These are phyloP conservation scores for Haplosporangium sp. DNA, from an alignment of 371 early-diverging fungal genomes.

Conservation along the genomic window DNA sequence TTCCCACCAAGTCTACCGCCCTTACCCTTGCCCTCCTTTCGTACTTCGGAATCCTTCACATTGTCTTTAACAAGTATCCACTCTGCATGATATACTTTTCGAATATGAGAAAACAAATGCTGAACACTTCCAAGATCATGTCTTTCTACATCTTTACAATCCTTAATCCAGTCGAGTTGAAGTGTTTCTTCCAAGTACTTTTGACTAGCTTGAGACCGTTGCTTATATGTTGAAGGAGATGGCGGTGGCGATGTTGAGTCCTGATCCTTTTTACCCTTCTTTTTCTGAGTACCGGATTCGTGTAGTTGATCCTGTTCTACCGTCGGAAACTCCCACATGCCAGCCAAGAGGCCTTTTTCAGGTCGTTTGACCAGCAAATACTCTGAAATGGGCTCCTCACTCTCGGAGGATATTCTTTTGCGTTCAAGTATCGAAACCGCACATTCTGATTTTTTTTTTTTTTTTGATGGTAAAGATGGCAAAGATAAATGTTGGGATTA, in stretches of 20 bases:
- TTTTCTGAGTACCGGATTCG: conserved; percentile 3
- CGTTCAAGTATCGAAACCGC: conserved; percentile 71
- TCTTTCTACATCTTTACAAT: conserved; percentile 23
- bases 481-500: too few relatives aligned
- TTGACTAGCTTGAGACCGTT: conserved; percentile 53
- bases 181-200: conserved; percentile 53
- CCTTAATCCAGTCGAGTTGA: conserved; percentile 19
- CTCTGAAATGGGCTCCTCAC: conserved; percentile 22
- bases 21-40: not conserved
- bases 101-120: conserved; percentile 82
- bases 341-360: conserved; percentile 76
- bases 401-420: conserved; percentile 10
- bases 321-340: conserved; percentile 86
- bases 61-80: conserved; percentile 60
- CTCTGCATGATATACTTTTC: conserved; percentile 70
- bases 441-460: conserved; percentile 57
- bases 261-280: too few relatives aligned
- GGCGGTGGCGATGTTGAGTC: not conserved
- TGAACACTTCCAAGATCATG: conserved; percentile 69
- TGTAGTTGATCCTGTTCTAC: conserved; percentile 58
- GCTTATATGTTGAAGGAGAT: conserved; percentile 54
- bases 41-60: not conserved
- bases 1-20: conserved; percentile 7
- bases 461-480: too few relatives aligned
- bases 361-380: conserved; percentile 72